Conservation (phyloP, 2,329 filamentous ascomycete species). For the Biscogniauxia marginata region DNA sequence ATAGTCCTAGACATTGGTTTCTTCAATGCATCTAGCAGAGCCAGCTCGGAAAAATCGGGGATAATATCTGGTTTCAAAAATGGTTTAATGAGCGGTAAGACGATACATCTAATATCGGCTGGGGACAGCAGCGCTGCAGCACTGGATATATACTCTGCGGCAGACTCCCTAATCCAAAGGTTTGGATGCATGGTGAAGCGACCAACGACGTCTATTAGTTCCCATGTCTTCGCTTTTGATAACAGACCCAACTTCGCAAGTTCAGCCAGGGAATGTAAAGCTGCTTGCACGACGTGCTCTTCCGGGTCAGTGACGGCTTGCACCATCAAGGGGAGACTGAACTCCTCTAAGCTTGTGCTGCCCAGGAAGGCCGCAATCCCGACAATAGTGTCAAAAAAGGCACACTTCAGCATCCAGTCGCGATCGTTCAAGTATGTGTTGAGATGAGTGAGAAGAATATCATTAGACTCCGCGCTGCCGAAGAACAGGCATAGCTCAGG, state of each 20-base stretch:
- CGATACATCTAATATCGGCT: conserved; percentile 80
- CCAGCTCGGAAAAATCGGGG: conserved; percentile 65
- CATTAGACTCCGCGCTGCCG: conserved; percentile 84
- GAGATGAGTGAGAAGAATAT: conserved; percentile 92
- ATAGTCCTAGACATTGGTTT: conserved; percentile 75
- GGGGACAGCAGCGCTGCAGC: conserved; percentile 72
- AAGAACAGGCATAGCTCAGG: conserved; percentile 94
- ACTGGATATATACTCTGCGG: conserved; percentile 77
- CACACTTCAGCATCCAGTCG: conserved; percentile 95
- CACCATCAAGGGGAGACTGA: conserved; percentile 92
- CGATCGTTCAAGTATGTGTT: conserved; percentile 97
- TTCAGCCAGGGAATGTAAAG: conserved; percentile 81
- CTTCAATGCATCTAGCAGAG: conserved; percentile 78
- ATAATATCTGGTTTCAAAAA: conserved; percentile 75
- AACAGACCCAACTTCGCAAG: conserved; percentile 87
- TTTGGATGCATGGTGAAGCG: conserved; percentile 94
- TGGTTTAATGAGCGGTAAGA: conserved; percentile 75
- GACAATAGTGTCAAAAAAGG: conserved; percentile 93
- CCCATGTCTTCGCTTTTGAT: conserved; percentile 81
- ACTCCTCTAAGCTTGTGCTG: conserved; percentile 85
- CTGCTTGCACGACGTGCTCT: conserved; percentile 90
- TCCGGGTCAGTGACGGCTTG: conserved; percentile 91
- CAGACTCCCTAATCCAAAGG: conserved; percentile 89
- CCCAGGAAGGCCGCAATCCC: conserved; percentile 90
- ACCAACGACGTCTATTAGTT: conserved; percentile 78